Conservation (phyloP, 805 yeast species). For the Ogataea degrootiae region DNA sequence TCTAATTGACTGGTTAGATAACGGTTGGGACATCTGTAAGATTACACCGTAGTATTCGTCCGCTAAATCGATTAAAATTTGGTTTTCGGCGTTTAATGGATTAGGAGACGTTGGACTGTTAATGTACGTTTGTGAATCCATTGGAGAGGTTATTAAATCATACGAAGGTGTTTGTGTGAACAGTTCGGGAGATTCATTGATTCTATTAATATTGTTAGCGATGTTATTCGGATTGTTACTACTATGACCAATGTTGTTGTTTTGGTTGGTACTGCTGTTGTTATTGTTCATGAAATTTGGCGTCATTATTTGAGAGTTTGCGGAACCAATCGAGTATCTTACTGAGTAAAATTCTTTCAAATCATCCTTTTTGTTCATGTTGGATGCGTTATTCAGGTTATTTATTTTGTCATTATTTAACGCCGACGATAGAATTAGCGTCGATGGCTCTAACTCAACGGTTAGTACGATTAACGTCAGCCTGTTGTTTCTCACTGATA, state of each 20-base stretch:
- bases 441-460: constrained; percentile 53
- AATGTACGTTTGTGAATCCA: constrained; percentile 10
- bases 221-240: constrained; percentile 1
- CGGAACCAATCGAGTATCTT: constrained; percentile 24
- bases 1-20: constrained; percentile 66
- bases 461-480: constrained; percentile 66
- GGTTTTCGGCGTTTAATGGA: constrained; percentile 6
- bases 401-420: constrained; percentile 12
- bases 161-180: constrained; percentile 25
- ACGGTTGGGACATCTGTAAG: constrained; percentile 56
- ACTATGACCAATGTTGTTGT: constrained; percentile 6
- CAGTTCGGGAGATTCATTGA: constrained; percentile 27
- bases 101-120: too few species aligned
- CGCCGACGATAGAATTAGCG: constrained; percentile 26
- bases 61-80: constrained; percentile 41
- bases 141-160: constrained; percentile 24
- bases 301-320: constrained; percentile 23
- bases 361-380: constrained; percentile 10
- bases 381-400: background rate
- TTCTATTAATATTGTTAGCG: constrained; percentile 5
- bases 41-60: constrained; percentile 53
- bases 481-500: constrained; percentile 52
- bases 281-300: constrained; percentile 8
- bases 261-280: background rate
- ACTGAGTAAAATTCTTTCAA: constrained; percentile 18